These are phyloP conservation scores for Talaromyces rugulosus DNA, from an alignment of 2,329 filamentous ascomycete genomes.

Conservation along the genomic window DNA sequence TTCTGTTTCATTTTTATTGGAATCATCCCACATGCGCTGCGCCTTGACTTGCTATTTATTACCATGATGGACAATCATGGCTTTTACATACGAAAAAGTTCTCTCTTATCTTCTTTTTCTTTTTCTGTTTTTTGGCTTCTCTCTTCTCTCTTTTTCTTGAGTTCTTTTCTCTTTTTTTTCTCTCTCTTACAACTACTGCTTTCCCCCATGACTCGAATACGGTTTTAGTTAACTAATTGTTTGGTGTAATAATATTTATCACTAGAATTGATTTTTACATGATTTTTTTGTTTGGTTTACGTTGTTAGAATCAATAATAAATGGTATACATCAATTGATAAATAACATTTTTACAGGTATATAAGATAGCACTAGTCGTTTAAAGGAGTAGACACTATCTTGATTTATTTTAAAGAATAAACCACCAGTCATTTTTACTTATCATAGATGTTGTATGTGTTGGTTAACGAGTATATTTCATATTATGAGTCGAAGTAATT, in stretches of 20 bases:
- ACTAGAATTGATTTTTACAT: background rate
- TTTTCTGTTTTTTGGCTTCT: background rate
- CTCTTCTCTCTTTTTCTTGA: conserved; percentile 3
- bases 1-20: conserved; percentile 1
- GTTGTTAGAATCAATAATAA: background rate
- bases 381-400: no score
- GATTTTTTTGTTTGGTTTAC: background rate
- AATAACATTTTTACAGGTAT: no score
- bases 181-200: background rate
- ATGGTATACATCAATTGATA: background rate
- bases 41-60: background rate
- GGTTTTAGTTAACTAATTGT: background rate
- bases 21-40: background rate
- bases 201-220: conserved; percentile 5
- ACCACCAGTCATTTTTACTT: no score
- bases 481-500: no score
- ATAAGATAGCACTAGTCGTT: no score
- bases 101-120: background rate
- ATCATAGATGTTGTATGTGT: no score
- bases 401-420: no score
- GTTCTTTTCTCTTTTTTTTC: conserved; percentile 13
- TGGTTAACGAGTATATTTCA: no score
- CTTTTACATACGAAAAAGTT: background rate
- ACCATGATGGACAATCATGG: background rate
- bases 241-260: background rate